phyloP scores from a whole-genome alignment of 2,329 filamentous ascomycete species.

The Pleoardoris graminearum region DNA sequence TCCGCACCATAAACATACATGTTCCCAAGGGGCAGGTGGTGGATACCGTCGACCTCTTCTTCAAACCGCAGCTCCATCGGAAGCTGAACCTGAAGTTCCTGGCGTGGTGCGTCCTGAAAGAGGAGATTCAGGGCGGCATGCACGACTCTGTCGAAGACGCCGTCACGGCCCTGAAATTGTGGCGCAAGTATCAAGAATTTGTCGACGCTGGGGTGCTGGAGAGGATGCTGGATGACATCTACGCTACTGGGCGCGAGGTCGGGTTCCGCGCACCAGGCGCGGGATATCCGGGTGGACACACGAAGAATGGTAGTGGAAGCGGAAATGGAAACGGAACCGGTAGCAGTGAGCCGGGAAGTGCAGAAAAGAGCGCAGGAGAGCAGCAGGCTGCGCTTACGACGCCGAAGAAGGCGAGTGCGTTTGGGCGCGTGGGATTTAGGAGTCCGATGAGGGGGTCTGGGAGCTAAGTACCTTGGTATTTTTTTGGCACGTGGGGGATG shows the following conservation, averaged over 20 bases:
- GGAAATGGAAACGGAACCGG: slow-evolving; percentile 44
- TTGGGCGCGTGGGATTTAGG: slow-evolving; percentile 43
- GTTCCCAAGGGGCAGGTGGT: slow-evolving; percentile 88
- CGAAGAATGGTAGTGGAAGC: slow-evolving; percentile 57
- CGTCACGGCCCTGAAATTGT: slow-evolving; percentile 84
- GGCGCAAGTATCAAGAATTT: slow-evolving; percentile 87
- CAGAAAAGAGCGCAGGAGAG: slow-evolving; percentile 34
- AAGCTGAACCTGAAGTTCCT: slow-evolving; percentile 89
- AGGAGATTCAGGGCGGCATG: slow-evolving; percentile 88
- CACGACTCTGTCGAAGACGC: slow-evolving; percentile 98
- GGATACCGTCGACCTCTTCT: slow-evolving; percentile 92
- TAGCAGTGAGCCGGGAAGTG: slow-evolving; percentile 48
- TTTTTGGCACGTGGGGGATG: background rate
- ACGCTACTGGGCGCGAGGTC: slow-evolving; percentile 64
- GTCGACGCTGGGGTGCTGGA: slow-evolving; percentile 82
- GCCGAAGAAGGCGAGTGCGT: slow-evolving; percentile 49
- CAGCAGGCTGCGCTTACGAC: slow-evolving; percentile 50
- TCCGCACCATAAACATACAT: slow-evolving; percentile 97
- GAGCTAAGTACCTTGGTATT: background rate
- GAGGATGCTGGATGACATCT: slow-evolving; percentile 84
- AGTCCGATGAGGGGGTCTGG: slow-evolving; percentile 32
- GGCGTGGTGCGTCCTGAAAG: slow-evolving; percentile 82
- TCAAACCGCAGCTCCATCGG: slow-evolving; percentile 76
- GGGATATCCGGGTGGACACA: slow-evolving; percentile 47
- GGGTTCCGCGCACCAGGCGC: slow-evolving; percentile 44